Evolutionary conservation across 805 yeast genomes (phyloP), one percentile per base, ranked within the genome.

Genomic region (Nakazawaea laoshanensis): DNA sequence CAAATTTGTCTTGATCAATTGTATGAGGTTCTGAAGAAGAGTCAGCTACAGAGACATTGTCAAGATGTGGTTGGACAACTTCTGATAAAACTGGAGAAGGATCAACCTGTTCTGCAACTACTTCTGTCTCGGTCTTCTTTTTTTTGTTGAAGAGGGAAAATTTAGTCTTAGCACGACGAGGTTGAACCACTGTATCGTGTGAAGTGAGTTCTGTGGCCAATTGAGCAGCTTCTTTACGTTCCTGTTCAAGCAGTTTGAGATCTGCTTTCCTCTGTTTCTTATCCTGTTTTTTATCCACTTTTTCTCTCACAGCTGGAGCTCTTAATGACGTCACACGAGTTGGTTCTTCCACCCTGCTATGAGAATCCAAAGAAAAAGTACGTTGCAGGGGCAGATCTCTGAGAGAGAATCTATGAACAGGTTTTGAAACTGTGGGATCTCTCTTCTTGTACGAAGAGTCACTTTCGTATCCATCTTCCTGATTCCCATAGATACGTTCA

Each of bases 401-500:
- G 22, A 27, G 5, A 20, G 20, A 17, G 13, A 27, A 27, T 8
- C 22, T 20, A 21, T 12, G 36, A 11, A n/a, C 33, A 22, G 9
- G 17, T 27, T n/a, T 27, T 14, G 6, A 27, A 15, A 8, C 12
- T 25, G 19, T 3, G 33, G 20, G 14, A 19, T 25, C 17, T 21
- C 25, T 19, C 38, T 35, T 11, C 28, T 27, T n/a, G 27, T 19
- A 36, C 7, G 39, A 36, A 2, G 39, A 30, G 16, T 31, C 39
- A 24, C 39, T 36, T 12, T 20, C 14, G 14, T 30, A 29, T n/a
- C 39, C 35, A 18, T 31, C 34, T 16, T 36, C 35, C 14, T 30
- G 35, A 14, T 30, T 21, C 5, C 77, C 78, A 44, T 74, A 74
- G 2, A 76, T 81, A 37, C 62, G 72, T 38, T 60, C 63, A 48